Evolutionary conservation across 2,329 filamentous ascomycete genomes (phyloP), one percentile per base, ranked within the genome.

Genomic region (Colletotrichum sp.): DNA sequence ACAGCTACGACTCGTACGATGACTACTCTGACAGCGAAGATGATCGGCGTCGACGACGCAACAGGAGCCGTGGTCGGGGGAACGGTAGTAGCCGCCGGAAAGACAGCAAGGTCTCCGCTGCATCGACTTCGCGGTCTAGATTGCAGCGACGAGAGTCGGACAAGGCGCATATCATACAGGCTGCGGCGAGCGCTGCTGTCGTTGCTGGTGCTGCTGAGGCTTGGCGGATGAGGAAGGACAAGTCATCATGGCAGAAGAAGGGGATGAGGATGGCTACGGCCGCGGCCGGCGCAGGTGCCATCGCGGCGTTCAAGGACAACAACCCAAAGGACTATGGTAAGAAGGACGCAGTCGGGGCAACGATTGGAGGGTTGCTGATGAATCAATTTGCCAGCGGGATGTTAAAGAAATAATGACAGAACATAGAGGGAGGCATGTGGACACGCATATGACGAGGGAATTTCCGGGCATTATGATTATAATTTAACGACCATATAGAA

Each of bases 231-330:
- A 61, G 76, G 58, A 75, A 75, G 24, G 72, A 77, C 12, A 75
- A 75, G 65, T 59, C 65, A 9, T 70, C 69, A 4, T 75, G 75
- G 76, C 55, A 65, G 8, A 71, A 69, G 62, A 77, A 77, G 66
- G 75, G 75, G 5, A 69, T 61, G 14, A 67, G 36, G 56, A 61
- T 77, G 34, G 76, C 75, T 1, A 77, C 76, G 14, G 76, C 76
- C 4, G 76, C 76, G 14, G 76, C 75, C 4, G 76, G 76, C 1
- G 76, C 76, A 14, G 76, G 75, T 28, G 76, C 76, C 28, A 69
- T 77, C 7, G 76, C 76, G 24, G 76, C 76, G 10, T 73, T 77
- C 61, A 77, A 75, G 28, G 71, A 72, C 16, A 36, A 65, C 10
- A 26, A 24, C 18, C 59, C 69, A 7, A 69, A 70, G 14, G 67